Conservation (phyloP, 2,329 filamentous ascomycete species). For the Hortaea sp. region DNA sequence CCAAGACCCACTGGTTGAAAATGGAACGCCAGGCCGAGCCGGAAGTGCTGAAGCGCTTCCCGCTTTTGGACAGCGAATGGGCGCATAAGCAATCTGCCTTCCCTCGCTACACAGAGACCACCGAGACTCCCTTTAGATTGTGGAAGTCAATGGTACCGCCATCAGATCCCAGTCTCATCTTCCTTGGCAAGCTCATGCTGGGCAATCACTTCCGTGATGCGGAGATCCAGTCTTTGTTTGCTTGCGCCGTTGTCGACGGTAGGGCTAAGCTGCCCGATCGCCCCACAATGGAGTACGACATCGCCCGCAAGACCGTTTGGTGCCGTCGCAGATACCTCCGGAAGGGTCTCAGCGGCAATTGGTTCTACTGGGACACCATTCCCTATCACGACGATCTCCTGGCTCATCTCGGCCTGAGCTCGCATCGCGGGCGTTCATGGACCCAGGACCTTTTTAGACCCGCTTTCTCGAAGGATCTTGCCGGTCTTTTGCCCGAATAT, state of each 20-base stretch:
- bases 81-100: not conserved
- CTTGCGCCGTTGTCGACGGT: slow-evolving; percentile 16
- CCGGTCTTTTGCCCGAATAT: not conserved
- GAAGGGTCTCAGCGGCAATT: not conserved
- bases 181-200: slow-evolving; percentile 17
- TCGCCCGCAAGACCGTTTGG: slow-evolving; percentile 8
- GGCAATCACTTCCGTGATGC: slow-evolving; percentile 20
- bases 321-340: not conserved
- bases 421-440: not conserved
- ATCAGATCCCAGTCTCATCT: slow-evolving; percentile 17
- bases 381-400: not conserved
- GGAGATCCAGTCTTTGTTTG: slow-evolving; percentile 21
- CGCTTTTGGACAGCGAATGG: not conserved
- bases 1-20: slow-evolving; percentile 1
- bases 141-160: slow-evolving; percentile 17
- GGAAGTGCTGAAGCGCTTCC: slow-evolving; percentile 1
- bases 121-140: slow-evolving; percentile 5
- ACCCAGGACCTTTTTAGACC: not conserved
- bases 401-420: not conserved
- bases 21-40: slow-evolving; percentile 4
- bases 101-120: not conserved
- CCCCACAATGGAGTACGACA: slow-evolving; percentile 2
- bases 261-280: slow-evolving; percentile 3
- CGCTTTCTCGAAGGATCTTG: not conserved
- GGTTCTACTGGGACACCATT: not conserved